Percentiles rank a stretch among this genome's conserved stretches.
These are phyloP conservation scores for Scenedesmus sp. DNA, from an alignment of 163 green algal genomes.

Conservation along the genomic window DNA sequence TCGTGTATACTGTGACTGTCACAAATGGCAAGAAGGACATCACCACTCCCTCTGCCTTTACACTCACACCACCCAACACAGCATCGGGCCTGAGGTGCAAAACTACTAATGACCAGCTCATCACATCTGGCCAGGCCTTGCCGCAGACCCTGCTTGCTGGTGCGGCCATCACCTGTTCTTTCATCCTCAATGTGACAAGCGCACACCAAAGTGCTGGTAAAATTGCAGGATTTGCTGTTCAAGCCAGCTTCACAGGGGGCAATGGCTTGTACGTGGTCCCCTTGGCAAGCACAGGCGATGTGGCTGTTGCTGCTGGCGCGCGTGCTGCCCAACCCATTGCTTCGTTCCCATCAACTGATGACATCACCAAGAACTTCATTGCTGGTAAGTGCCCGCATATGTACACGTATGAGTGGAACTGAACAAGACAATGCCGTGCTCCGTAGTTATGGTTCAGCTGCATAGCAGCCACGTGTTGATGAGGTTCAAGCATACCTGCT, in stretches of 20 bases:
- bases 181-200: not conserved
- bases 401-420: too few species aligned
- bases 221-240: not conserved
- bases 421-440: too few species aligned
- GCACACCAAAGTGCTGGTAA: not conserved
- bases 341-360: not conserved
- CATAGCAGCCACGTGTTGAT: too few species aligned
- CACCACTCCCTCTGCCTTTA: not conserved
- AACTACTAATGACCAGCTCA: not conserved
- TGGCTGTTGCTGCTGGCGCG: not conserved
- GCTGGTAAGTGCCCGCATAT: not conserved
- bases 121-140: not conserved
- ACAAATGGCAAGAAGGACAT: slow-evolving; percentile 8
- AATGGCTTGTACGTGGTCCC: not conserved
- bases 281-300: not conserved
- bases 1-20: not conserved
- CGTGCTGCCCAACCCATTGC: not conserved
- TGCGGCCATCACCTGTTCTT: not conserved
- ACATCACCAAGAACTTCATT: not conserved
- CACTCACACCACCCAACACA: not conserved
- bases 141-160: not conserved
- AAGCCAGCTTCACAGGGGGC: not conserved
- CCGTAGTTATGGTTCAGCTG: too few species aligned
- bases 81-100: not conserved
- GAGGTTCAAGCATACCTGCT: not conserved